Evolutionary conservation across 2,329 filamentous ascomycete species (phyloP).

Genomic region (Hansfordia pulvinata): DNA sequence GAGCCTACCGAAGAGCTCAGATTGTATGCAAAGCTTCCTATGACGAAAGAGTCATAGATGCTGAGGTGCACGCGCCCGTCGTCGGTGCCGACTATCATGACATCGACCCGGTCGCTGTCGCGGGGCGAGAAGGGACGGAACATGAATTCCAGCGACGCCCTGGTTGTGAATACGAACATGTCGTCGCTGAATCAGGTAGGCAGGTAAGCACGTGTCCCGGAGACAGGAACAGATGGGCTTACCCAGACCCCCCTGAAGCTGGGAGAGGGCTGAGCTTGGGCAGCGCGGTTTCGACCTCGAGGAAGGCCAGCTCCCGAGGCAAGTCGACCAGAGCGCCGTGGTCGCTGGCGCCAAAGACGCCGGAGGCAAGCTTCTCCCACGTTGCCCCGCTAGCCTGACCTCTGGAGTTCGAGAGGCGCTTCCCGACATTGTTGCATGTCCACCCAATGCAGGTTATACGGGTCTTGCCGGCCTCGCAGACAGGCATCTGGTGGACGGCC

Average conservation of each 20-base stretch:
- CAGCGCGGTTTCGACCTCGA: constrained; percentile 64
- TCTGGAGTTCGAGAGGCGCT: constrained; percentile 7
- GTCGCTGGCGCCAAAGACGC: constrained; percentile 13
- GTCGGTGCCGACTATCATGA: constrained; percentile 61
- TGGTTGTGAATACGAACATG: constrained; percentile 52
- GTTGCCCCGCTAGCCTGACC: constrained; percentile 8
- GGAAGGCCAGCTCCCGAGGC: constrained; percentile 57
- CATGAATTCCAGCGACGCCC: constrained; percentile 54
- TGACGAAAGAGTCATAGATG: constrained; percentile 75
- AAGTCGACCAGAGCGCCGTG: constrained; percentile 33
- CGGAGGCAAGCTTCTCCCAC: constrained; percentile 17
- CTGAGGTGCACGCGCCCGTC: constrained; percentile 62
- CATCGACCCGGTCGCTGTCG: constrained; percentile 62
- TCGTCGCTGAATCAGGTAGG: constrained; percentile 32
- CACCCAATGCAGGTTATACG: constrained; percentile 40
- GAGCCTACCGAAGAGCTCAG: constrained; percentile 16
- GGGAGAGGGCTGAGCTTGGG: constrained; percentile 65
- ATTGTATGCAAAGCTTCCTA: constrained; percentile 50
- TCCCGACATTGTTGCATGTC: constrained; percentile 29
- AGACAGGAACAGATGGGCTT: constrained; percentile 18
- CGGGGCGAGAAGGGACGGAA: constrained; percentile 49
- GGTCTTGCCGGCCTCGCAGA: constrained; percentile 28
- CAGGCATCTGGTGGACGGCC: constrained; percentile 56
- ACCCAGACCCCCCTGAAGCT: constrained; percentile 48
- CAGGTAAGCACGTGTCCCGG: constrained; percentile 4